Evolutionary conservation across 495 filamentous ascomycete species (phyloP), one percentile per base, ranked within the genome.

Genomic region (Aspergillus affinis): DNA sequence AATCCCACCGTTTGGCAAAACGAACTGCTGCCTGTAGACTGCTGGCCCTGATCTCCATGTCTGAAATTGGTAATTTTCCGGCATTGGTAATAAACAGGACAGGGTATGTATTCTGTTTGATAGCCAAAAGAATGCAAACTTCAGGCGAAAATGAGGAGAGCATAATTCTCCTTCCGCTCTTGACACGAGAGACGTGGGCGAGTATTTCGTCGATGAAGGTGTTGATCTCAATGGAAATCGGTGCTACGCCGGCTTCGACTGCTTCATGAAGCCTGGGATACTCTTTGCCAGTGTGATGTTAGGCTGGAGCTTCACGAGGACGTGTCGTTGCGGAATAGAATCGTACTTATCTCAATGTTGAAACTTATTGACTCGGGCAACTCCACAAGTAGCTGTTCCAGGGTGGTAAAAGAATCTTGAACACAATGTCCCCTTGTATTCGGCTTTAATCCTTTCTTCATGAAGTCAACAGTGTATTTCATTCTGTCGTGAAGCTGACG

Each of bases 141-240:
- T 80, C 75, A 9, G 78, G 75, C 45, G 61, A 77, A 57, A 80
- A 80, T 0, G 77, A 74, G 2, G 74, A 75, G 13, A 81, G 60
- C 3, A 78, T 66, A 9, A 81, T 78, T 54, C 58, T 6, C 75
- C 68, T 8, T 61, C 53, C 19, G 3, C 12, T 54, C 60, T 18
- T 48, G 45, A 13, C 51, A 19, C n/a, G 48, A 58, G 64, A 69
- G 20, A 79, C 27, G 23, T 49, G 58, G 0, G 67, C 47, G n/a
- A 81, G 67, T 30, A 75, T 70, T 19, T 64, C 65, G 53, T 79
- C 77, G 17, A 75, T 55, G 49, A 74, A 79, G 36, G 58, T 59
- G 61, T 81, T 81, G 59, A 78, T 54, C 52, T 80, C 78, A 23
- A 78, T 63, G 18, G 63, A 68, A 51, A 67, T 62, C 4, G 64